Conservation (phyloP, 2,329 filamentous ascomycete genomes). For the Pestalotiopsis sp. region DNA sequence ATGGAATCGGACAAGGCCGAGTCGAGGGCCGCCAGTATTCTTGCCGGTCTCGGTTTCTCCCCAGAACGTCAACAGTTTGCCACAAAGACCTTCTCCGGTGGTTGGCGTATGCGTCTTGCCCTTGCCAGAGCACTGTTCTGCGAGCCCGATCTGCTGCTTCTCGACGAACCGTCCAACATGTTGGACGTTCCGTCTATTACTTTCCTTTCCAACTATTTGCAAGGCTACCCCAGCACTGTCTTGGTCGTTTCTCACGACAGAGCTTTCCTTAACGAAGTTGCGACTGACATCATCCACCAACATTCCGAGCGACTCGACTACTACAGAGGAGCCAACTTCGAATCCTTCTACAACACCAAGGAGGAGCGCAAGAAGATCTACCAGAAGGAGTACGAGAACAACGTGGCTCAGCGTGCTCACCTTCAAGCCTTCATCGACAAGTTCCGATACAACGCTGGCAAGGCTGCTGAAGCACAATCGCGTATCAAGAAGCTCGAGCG, state of each 20-base stretch:
- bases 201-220: slow-evolving; percentile 94
- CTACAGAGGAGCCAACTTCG: slow-evolving; percentile 97
- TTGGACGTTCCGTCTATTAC: slow-evolving; percentile 99
- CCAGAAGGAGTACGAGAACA: slow-evolving; percentile 97
- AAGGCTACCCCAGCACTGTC: slow-evolving; percentile 90
- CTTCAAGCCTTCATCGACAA: slow-evolving; percentile 99
- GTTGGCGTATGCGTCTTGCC: slow-evolving; percentile 98
- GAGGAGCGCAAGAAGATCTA: slow-evolving; percentile 97
- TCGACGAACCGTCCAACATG: slow-evolving; percentile 99
- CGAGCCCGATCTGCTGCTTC: slow-evolving; percentile 91
- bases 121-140: slow-evolving; percentile 95
- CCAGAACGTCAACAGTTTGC: slow-evolving; percentile 87
- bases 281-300: slow-evolving; percentile 98
- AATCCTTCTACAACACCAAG: slow-evolving; percentile 95
- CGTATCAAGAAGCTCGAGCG: slow-evolving; percentile 98
- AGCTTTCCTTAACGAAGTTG: slow-evolving; percentile 97
- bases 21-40: slow-evolving; percentile 89
- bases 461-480: slow-evolving; percentile 96
- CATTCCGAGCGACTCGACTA: slow-evolving; percentile 97
- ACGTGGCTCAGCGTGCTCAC: slow-evolving; percentile 92
- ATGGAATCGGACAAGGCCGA: slow-evolving; percentile 99
- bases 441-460: slow-evolving; percentile 98
- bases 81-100: slow-evolving; percentile 97
- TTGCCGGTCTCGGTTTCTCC: slow-evolving; percentile 96
- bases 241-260: slow-evolving; percentile 98